Evolutionary conservation across 2,329 filamentous ascomycete genomes (phyloP), one percentile per base, ranked within the genome.

Genomic region (Cercospora berteroae): DNA sequence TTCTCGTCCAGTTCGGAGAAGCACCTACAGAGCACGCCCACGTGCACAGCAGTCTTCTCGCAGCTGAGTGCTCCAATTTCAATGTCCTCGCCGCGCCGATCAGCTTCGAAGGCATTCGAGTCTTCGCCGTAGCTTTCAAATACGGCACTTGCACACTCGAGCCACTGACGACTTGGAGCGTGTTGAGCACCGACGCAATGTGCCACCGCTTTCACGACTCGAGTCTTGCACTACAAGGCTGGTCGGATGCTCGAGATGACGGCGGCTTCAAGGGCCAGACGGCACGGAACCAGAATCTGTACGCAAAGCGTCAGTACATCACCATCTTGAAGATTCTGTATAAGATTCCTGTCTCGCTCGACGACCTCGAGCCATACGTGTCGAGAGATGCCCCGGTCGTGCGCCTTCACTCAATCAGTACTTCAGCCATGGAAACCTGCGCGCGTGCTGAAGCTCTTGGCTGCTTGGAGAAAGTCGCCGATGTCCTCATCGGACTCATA

Each of bases 141-240:
- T 20, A 29, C 10, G 29, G 13, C 29, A 60, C 58, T 4, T 60
- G 36, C 36, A 18, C 39, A 3, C 31, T 60, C 58, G 58, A 60
- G 36, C 58, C 58, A 12, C 39, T 48, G 5, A 63, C 60, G 10
- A 33, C 42, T 13, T 7, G 27, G 13, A 63, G 48, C 48, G 23
- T 63, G 4, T 13, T 63, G 3, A 63, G 60, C 50, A 56, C 44
- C 2, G 60, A 63, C 23, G 29, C 29, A 4, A 10, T 23, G 10
- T 63, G 60, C 31, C 29, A 55, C 2, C 48, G 60, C 4, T 63
- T 63, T 13, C 60, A 63, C 48, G 60, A 63, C 60, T 63, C 60
- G 42, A 63, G 42, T 56, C 60, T 63, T 5, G 60, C 60, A 10
- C 60, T 48, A 4, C 4, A 52, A 31, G 60, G 60, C 9, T 63